Percentiles rank a stretch among this genome's conserved stretches.
Conservation (phyloP, 805 yeast genomes). For the Saccharomycopsis microspora region DNA sequence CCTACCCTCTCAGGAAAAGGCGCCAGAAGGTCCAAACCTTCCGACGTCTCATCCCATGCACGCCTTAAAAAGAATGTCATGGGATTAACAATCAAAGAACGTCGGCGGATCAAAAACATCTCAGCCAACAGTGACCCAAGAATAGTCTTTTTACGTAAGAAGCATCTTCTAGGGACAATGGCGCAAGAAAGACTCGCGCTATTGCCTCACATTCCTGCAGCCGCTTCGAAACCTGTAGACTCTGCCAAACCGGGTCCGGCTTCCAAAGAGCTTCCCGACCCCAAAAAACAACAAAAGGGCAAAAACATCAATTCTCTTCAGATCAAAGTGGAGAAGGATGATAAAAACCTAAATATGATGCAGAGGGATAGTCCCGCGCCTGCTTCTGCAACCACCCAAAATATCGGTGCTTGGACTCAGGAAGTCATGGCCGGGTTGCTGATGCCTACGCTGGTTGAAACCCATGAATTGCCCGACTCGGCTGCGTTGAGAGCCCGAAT, state of each 20-base stretch:
- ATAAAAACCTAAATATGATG: slow-evolving; percentile 9
- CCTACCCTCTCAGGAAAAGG: slow-evolving; percentile 20
- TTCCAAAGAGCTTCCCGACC: neutral
- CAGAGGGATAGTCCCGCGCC: neutral
- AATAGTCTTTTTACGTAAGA: slow-evolving; percentile 23
- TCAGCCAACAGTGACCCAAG: slow-evolving; percentile 74
- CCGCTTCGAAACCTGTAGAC: slow-evolving; percentile 17
- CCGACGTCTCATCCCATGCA: slow-evolving; percentile 54
- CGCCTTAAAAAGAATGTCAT: slow-evolving; percentile 75
- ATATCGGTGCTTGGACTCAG: slow-evolving; percentile 78
- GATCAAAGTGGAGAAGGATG: slow-evolving; percentile 6
- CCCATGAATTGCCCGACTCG: slow-evolving; percentile 72
- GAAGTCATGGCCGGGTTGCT: slow-evolving; percentile 81
- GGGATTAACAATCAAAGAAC: slow-evolving; percentile 74
- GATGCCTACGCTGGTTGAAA: slow-evolving; percentile 68
- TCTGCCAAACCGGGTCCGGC: slow-evolving; percentile 3
- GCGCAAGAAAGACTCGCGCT: slow-evolving; percentile 16
- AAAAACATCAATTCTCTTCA: slow-evolving; percentile 12
- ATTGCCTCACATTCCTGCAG: slow-evolving; percentile 62
- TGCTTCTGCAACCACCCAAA: slow-evolving; percentile 16
- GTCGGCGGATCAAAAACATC: slow-evolving; percentile 74
- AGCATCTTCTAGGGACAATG: slow-evolving; percentile 17
- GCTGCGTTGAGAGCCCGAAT: slow-evolving; percentile 58
- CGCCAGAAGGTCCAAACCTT: slow-evolving; percentile 37
- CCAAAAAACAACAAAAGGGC: slow-evolving; percentile 1